Base-by-base conservation (phyloP, 306 rosid species). In the Cucurbita pepo region DNA sequence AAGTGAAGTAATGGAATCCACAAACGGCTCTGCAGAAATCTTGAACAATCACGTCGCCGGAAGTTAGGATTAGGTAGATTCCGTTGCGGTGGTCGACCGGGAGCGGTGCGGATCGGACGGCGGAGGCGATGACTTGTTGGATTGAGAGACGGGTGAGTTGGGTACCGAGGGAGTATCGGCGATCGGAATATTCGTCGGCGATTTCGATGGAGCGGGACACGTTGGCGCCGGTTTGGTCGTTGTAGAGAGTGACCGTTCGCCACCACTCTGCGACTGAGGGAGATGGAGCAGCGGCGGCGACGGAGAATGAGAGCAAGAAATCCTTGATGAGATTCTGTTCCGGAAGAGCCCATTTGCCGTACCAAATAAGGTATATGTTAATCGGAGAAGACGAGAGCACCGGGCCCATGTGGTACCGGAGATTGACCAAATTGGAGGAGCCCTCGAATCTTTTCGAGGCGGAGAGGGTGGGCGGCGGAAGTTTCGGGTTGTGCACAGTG, bases 371-470 rank as follows among this genome's bases (percentile, higher is more conserved):
- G 87, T 90, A 93, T 25, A 90, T 78, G 63, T 93, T 90, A 74
- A 93, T 88, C 5, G 97, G 97, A 22, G 85, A 62, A 44, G 86
- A 85, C 6, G 96, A 88, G 3, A 93, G 84, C 0, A 93, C 96
- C 0, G 98, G 98, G 5, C 98, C 98, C 98, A 93, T 93, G 80
- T 93, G 98, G 88, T 93, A 93, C 3, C 84, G 87, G 52, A 93
- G 97, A 25, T 80, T 56, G 0, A 93, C 91, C 2, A 93, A 77
- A 55, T 93, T 85, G 2, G 98, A 93, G 5, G 96, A 87, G 1
- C 98, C 98, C 72, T 93, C 98, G 76, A 74, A 88, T 8, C 82
- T 83, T 77, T 90, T 93, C 0, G 96, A 88, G 19, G 97, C 75
- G 0, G 94, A 81, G 16, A 90, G 82, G 34, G 84, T 73, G 25